phyloP scores from a whole-genome alignment of 345 rosid genomes.

The Aquilaria malaccensis region DNA sequence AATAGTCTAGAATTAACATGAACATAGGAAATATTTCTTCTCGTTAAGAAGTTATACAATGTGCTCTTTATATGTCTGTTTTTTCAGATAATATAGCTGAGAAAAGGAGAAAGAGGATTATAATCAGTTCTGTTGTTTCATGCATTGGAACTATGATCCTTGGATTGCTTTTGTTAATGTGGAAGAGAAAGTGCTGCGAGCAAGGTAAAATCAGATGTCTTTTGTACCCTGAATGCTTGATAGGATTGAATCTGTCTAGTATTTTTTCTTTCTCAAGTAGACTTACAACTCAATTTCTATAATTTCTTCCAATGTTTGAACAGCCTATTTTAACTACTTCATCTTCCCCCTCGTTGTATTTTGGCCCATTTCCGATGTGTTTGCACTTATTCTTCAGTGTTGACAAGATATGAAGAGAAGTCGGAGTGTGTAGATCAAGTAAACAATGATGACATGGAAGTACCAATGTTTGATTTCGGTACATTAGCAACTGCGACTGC shows the following conservation, averaged over 20 bases:
- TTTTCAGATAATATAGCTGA: neutral
- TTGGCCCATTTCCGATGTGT: neutral
- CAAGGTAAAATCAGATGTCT: neutral
- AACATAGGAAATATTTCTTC: no score
- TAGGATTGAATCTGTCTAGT: no score
- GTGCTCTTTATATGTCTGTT: no score
- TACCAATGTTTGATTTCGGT: neutral
- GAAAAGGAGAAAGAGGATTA: neutral
- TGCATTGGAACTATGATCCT: no score
- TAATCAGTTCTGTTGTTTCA: neutral
- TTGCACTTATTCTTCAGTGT: neutral
- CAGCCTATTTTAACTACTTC: no score
- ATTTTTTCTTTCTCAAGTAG: no score
- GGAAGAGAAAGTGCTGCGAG: neutral
- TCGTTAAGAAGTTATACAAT: no score
- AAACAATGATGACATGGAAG: neutral
- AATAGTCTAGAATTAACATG: no score
- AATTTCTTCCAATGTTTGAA: no score
- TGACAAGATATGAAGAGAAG: neutral
- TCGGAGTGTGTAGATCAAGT: neutral
- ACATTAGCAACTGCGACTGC: slow-evolving; percentile 1
- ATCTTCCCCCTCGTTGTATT: no score
- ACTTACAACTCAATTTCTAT: neutral
- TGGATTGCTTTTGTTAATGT: neutral
- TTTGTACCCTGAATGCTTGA: no score